These are phyloP conservation scores for Pythium aphanidermatum DNA, from an alignment of 352 stramenopile genomes.

Conservation along the genomic window DNA sequence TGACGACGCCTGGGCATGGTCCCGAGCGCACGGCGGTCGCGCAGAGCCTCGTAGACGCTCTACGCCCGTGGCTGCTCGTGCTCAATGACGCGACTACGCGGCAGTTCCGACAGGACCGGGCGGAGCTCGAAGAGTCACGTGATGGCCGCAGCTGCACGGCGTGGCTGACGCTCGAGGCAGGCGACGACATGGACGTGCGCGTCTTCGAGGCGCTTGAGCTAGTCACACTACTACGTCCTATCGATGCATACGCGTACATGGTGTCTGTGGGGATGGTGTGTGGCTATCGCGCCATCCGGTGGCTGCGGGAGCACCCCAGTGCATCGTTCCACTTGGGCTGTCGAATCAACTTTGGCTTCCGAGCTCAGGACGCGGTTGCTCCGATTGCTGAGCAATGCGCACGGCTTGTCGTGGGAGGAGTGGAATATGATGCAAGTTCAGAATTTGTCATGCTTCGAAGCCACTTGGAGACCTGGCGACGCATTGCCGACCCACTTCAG, in stretches of 20 bases:
- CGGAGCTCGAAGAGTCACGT: no score
- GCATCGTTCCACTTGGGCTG: neutral
- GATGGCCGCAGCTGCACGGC: no score
- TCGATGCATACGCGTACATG: slow-evolving; percentile 1
- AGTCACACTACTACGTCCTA: slow-evolving; percentile 1
- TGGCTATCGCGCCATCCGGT: slow-evolving; percentile 3
- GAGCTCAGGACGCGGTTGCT: neutral
- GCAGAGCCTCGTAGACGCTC: no score
- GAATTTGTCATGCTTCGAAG: neutral
- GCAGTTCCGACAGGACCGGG: no score
- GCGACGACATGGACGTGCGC: slow-evolving; percentile 7
- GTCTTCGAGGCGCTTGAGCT: slow-evolving; percentile 11
- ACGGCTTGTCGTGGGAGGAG: slow-evolving; percentile 6
- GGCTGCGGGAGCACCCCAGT: neutral
- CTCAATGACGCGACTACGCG: no score
- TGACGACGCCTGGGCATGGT: no score
- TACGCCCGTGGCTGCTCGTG: no score
- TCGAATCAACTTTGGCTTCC: slow-evolving; percentile 3
- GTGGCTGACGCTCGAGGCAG: neutral
- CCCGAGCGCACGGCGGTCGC: no score
- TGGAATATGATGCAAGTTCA: neutral
- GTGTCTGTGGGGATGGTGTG: no score
- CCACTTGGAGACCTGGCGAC: slow-evolving; percentile 1
- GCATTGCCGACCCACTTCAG: neutral
- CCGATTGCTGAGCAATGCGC: slow-evolving; percentile 4